Base-by-base conservation (phyloP, 2,329 filamentous ascomycete species). In the Colletotrichum salicis region DNA sequence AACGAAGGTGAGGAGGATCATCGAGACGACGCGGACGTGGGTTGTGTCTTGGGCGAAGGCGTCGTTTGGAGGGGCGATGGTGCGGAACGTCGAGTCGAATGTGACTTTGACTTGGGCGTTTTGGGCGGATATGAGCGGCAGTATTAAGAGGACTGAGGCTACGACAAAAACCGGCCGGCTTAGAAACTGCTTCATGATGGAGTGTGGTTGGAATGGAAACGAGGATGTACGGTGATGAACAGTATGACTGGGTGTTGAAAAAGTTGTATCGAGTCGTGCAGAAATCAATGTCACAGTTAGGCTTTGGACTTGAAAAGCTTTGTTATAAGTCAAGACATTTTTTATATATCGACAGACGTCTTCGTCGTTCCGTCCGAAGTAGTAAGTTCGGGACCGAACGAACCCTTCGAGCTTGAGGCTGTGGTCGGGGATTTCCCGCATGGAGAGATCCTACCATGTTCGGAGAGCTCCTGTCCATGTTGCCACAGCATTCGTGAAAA, bases 1-100 rank as follows among this genome's bases (percentile, higher is more conserved):
- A 4, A 68, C 58, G 51, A 68, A 68, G n/a, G 59, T 31, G 10
- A 64, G 52, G 41, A 64, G 29, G 11, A 69, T 27, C 5, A 24
- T 24, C 7, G 66, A 69, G 19, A 58, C 66, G 22, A 64, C 22
- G 5, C 3, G 19, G 15, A 52, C 35, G 12, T 69, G 66, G 13
- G 63, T 15, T 0, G 59, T 29, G 31, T 69, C 41, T 31, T 64
- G 37, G 1, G 59, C 13, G n/a, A 64, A 69, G 37, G 13, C 8
- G 3, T 52, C 66, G 37, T 69, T 58, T 24, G 64, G 64, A 2
- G 56, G 64, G 1, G 55, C 27, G 4, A 67, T 10, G 5, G 55
- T 60, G 5, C 64, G 37, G 10, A 60, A 67, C 0, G 22, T 51
- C 8, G 11, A 13, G 35, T 48, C 58, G 24, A 60, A 15, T 2